phyloP scores from a whole-genome alignment of 768 basidiomycete species.

The Agaricus sinodeliciosus region DNA sequence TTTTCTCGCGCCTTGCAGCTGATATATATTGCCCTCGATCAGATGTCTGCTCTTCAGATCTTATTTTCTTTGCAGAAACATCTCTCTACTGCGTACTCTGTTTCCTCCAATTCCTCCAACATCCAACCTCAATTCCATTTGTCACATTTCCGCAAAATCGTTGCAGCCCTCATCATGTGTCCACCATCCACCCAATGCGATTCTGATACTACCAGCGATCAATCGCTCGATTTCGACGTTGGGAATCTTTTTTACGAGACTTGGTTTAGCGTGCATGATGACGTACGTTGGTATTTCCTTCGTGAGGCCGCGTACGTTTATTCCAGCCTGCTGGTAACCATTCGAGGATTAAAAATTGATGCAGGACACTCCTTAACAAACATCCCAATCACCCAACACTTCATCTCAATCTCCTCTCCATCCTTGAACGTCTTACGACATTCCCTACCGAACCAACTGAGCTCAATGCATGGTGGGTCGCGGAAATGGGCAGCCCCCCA shows the following conservation, averaged over 20 bases:
- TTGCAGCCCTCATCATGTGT: constrained; percentile 53
- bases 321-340: too few relatives aligned
- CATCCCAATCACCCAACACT: constrained; percentile 28
- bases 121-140: constrained; percentile 61
- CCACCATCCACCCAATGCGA: constrained; percentile 39
- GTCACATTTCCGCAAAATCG: constrained; percentile 60
- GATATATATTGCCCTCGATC: neutral
- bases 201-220: constrained; percentile 21
- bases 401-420: constrained; percentile 44
- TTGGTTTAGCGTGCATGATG: constrained; percentile 75
- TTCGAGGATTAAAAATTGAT: neutral
- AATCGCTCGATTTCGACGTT: constrained; percentile 50
- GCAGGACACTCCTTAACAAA: constrained; percentile 26
- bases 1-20: neutral
- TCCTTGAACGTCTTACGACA: constrained; percentile 61
- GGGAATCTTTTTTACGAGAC: constrained; percentile 56
- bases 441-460: constrained; percentile 70
- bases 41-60: constrained; percentile 71
- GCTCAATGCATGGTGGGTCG: constrained; percentile 74
- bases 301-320: constrained; percentile 62
- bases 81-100: constrained; percentile 59
- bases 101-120: constrained; percentile 21
- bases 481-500: constrained; percentile 56
- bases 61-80: constrained; percentile 72
- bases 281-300: constrained; percentile 87